phyloP scores from a whole-genome alignment of 495 filamentous ascomycete genomes.

The Symbiotaphrina buchneri region DNA sequence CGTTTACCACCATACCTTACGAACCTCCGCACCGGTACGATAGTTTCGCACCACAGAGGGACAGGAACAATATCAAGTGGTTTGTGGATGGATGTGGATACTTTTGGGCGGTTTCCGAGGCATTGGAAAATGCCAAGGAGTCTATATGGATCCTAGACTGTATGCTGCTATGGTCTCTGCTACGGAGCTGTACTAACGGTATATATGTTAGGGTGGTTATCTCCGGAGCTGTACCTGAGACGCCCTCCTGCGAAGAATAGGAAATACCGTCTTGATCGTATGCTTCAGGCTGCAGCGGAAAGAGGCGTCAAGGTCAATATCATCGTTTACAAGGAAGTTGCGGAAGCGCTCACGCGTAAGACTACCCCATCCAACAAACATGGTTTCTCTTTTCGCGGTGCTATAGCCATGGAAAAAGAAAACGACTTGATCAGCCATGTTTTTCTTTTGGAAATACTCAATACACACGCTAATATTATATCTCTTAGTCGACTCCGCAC shows the following conservation, averaged over 20 bases:
- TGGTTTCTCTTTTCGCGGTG: conserved; percentile 13
- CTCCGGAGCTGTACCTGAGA: conserved; percentile 73
- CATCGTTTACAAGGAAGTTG: conserved; percentile 92
- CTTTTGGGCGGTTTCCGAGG: conserved; percentile 71
- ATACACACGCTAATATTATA: conserved; percentile 3
- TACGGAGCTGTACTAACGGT: not conserved
- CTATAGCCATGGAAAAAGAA: no score
- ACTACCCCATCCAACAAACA: conserved; percentile 17
- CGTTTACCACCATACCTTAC: conserved; percentile 22
- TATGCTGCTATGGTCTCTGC: conserved; percentile 9
- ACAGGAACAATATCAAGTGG: conserved; percentile 59
- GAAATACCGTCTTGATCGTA: conserved; percentile 68
- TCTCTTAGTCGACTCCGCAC: conserved; percentile 60
- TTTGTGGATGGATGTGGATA: conserved; percentile 87
- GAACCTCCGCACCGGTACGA: conserved; percentile 42
- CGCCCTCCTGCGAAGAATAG: conserved; percentile 65
- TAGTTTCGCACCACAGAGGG: conserved; percentile 54
- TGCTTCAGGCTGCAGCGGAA: conserved; percentile 72
- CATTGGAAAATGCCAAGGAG: conserved; percentile 62
- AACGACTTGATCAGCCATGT: conserved; percentile 8
- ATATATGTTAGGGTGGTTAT: conserved; percentile 45
- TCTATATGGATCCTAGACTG: conserved; percentile 89
- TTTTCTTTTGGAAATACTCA: conserved; percentile 3
- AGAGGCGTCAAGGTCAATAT: conserved; percentile 75
- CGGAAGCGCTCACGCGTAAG: conserved; percentile 69